These are phyloP conservation scores for Syzygium jambos DNA, from an alignment of 345 rosid species.

Conservation along the genomic window DNA sequence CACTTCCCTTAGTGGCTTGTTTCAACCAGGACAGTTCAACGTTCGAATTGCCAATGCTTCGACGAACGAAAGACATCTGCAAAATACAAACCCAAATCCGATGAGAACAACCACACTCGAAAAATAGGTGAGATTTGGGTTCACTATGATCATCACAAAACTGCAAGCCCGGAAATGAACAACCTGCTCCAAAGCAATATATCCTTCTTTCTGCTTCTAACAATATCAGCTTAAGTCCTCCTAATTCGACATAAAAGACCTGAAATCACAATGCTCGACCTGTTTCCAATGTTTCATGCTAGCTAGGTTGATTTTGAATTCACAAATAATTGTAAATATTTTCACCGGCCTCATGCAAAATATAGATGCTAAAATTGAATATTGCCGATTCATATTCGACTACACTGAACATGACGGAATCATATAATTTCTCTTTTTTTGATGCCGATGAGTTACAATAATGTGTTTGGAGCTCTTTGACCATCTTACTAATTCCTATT, in stretches of 20 bases:
- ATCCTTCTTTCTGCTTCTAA: not conserved
- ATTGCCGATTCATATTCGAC: not conserved
- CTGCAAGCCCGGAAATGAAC: not conserved
- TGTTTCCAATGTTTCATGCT: no score
- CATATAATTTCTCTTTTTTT: not conserved
- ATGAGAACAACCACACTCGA: no score
- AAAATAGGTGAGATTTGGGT: not conserved
- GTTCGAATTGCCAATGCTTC: not conserved
- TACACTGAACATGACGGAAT: not conserved
- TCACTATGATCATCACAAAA: not conserved
- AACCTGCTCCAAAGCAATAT: not conserved
- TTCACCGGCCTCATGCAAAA: not conserved
- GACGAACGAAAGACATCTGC: not conserved
- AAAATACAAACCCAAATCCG: not conserved
- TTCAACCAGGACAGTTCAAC: not conserved
- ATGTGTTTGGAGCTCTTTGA: not conserved
- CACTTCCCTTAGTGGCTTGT: not conserved
- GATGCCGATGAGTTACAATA: not conserved
- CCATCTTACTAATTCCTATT: no score
- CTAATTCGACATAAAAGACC: no score
- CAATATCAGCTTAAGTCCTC: not conserved
- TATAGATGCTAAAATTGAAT: not conserved
- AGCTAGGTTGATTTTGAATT: no score
- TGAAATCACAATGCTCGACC: not conserved
- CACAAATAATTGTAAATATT: fast-evolving